phyloP scores from a whole-genome alignment of 169 alveolate species.

The Miamiensis avidus region DNA sequence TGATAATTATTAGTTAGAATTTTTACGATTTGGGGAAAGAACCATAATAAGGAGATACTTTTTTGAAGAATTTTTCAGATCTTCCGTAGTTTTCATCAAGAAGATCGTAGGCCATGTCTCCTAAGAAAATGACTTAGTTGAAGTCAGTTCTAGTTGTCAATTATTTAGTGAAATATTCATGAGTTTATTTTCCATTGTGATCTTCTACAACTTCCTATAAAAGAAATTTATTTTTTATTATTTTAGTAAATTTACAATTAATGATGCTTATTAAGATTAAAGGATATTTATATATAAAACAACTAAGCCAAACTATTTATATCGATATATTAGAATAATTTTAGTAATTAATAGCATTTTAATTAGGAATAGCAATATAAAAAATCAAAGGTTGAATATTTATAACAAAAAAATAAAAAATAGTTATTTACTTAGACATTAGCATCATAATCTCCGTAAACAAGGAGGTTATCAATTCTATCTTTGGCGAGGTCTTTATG shows the following conservation, averaged over 20 bases:
- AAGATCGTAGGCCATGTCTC: background rate
- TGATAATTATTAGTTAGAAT: too few relatives aligned
- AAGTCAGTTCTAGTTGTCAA: background rate
- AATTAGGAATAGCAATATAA: too few relatives aligned
- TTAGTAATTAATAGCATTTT: too few relatives aligned
- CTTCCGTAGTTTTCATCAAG: background rate
- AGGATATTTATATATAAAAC: too few relatives aligned
- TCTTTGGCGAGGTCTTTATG: too few relatives aligned
- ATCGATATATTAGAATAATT: too few relatives aligned
- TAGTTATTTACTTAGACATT: background rate
- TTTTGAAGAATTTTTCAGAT: background rate
- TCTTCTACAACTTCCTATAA: background rate
- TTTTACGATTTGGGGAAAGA: background rate
- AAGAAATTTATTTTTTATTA: too few relatives aligned
- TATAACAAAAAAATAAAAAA: too few relatives aligned
- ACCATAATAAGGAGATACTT: background rate
- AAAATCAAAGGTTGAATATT: too few relatives aligned
- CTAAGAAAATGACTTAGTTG: background rate
- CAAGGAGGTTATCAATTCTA: background rate
- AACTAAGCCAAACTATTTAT: too few relatives aligned
- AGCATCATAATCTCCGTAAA: background rate
- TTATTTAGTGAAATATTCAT: background rate
- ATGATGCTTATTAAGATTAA: too few relatives aligned
- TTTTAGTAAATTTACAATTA: too few relatives aligned
- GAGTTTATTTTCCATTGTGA: background rate